Evolutionary conservation across 2,329 filamentous ascomycete genomes (phyloP), one percentile per base, ranked within the genome.

Genomic region (Calonectria pauciramosa): DNA sequence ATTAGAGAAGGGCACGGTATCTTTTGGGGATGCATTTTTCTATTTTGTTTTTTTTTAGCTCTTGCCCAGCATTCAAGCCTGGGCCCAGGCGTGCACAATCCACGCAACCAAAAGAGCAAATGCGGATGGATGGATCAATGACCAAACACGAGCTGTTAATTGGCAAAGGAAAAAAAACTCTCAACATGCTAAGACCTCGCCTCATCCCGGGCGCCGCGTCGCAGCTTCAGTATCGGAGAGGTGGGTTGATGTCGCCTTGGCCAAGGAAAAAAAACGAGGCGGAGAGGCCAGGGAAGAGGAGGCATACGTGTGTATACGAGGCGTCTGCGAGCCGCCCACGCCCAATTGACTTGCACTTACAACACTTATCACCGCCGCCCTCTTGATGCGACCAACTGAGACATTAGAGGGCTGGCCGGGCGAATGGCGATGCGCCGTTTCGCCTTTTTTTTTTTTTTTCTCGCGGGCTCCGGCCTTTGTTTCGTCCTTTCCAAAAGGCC

Each of bases 401-500:
- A 65, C 60, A 47, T 36, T 4, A 28, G 38, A 32, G 36, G 28
- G 8, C 13, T 32, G 41, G 9, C 16, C 26, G 34, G 38, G 26
- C 60, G 41, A 47, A 65, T 65, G 60, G 26, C 28, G 26, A 47
- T 65, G 60, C 23, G 23, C 38, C 28, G 38, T 65, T 32, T 44
- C 38, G 38, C 28, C 34, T 14, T 47, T 65, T n/a, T n/a, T n/a
- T n/a, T n/a, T n/a, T n/a, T n/a, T n/a, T n/a, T n/a, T 14, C 28
- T 30, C 28, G 38, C 16, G n/a, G 23, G 28, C 38, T 65, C 36
- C 38, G 38, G 18, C 38, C 38, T 65, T 65, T 32, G 56, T 60
- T 65, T 65, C 60, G 60, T 65, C 60, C 59, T 64, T n/a, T 60
- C 56, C 16, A 65, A 65, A 44, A 47, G 26, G 36, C 60, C 60